Percentiles rank a stretch among this genome's conserved stretches.
These are phyloP conservation scores for Anisogramma anomala DNA, from an alignment of 2,329 filamentous ascomycete genomes.

Conservation along the genomic window DNA sequence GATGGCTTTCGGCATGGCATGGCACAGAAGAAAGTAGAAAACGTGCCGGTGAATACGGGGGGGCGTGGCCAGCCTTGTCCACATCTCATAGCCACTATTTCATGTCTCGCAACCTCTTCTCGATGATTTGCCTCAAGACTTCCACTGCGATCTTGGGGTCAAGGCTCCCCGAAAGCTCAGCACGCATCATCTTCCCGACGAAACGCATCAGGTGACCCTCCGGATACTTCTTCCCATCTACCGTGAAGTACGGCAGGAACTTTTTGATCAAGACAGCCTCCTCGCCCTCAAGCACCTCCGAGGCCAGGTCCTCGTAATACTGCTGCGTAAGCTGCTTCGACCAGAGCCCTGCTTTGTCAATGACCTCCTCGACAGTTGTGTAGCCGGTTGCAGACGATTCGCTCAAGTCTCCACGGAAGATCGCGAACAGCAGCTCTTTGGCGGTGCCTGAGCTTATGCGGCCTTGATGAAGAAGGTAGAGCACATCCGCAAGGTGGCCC, in stretches of 20 bases:
- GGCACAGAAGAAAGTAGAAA: no score
- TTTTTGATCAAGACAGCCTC: constrained; percentile 31
- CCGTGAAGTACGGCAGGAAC: constrained; percentile 28
- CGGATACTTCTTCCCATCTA: constrained; percentile 30
- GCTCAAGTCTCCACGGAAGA: constrained; percentile 35
- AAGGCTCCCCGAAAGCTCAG: constrained; percentile 42
- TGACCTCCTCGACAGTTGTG: constrained; percentile 29
- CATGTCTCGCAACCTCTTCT: constrained; percentile 10
- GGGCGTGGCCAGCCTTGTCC: no score
- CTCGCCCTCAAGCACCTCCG: constrained; percentile 33
- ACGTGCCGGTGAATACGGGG: no score
- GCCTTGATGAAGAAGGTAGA: constrained; percentile 35
- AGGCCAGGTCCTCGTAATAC: constrained; percentile 39
- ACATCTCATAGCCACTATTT: no score
- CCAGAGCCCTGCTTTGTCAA: constrained; percentile 40
- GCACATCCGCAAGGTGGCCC: constrained; percentile 37
- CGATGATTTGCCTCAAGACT: constrained; percentile 28
- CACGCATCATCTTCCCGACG: constrained; percentile 46
- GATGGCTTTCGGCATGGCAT: no score
- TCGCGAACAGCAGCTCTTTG: constrained; percentile 44
- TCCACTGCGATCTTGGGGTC: constrained; percentile 40
- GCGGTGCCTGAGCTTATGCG: constrained; percentile 46
- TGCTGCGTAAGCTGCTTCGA: constrained; percentile 37
- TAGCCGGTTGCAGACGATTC: constrained; percentile 19
- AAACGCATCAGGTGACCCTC: constrained; percentile 50